Percentiles rank a stretch among this genome's conserved stretches.
phyloP scores from a whole-genome alignment of 2,329 filamentous ascomycete species.

The Ceratocystis alfenasii region DNA sequence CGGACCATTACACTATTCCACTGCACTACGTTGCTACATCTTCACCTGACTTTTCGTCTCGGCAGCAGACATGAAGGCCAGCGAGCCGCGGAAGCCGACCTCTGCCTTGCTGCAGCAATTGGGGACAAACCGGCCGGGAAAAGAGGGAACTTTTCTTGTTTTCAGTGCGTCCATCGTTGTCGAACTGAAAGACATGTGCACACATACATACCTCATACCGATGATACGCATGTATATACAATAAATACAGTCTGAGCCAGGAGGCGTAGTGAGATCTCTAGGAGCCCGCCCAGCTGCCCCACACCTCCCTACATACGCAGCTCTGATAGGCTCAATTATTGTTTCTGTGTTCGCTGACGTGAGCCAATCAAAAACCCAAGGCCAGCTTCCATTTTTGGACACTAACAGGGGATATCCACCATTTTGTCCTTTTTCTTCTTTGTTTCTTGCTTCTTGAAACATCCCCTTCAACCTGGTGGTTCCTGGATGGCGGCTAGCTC shows the following conservation, averaged over 20 bases:
- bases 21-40: too few relatives aligned
- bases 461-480: not conserved
- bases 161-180: too few relatives aligned
- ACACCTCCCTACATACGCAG: too few relatives aligned
- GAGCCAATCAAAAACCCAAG: slow-evolving; percentile 15
- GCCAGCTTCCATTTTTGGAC: slow-evolving; percentile 18
- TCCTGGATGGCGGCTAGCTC: not conserved
- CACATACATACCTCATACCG: not conserved
- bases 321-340: not conserved
- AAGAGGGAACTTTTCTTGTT: too few relatives aligned
- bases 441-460: slow-evolving; percentile 2
- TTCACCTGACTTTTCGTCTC: too few relatives aligned
- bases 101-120: too few relatives aligned
- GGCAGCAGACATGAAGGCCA: too few relatives aligned
- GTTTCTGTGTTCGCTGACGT: not conserved
- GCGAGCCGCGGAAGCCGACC: too few relatives aligned
- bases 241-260: not conserved
- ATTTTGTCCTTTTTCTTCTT: not conserved
- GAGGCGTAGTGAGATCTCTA: not conserved
- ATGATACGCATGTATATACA: not conserved
- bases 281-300: not conserved
- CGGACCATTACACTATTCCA: too few relatives aligned
- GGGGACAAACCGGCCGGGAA: too few relatives aligned
- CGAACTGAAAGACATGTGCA: too few relatives aligned
- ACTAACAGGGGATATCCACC: not conserved